Base-by-base conservation (phyloP, 306 rosid genomes). In the Luffa acutangula region DNA sequence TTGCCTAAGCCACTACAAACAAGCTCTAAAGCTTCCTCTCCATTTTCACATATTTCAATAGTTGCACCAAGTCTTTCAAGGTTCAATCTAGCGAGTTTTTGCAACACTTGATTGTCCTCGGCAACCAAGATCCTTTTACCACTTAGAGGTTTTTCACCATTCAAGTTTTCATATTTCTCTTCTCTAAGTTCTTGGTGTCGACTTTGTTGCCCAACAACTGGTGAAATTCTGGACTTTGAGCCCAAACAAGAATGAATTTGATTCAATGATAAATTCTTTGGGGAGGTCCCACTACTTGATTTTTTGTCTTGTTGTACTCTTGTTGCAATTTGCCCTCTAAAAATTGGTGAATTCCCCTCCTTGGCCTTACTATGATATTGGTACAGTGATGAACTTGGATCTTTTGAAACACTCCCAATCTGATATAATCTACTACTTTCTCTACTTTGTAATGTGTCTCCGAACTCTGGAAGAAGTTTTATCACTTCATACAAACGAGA, bases 401-500 rank as follows among this genome's bases (percentile, higher is more conserved):
- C 54, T 4, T 70, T 42, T 43, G 76, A 11, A 72, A 72, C 77
- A 48, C 9, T 72, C 21, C 10, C 77, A 46, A 3, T 13, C 59
- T 33, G 37, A 48, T 14, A 64, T 31, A 17, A 72, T 49, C 15
- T 85, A 20, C 5, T 14, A 7, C 36, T 66, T 7, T 76, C 51
- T 33, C 7, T 72, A 13, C 57, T 83, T 15, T 76, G 67, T 79
- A 78, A 74, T 63, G 53, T 65, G 41, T 92, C 92, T 11, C 89
- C 91, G 77, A 75, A 89, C 83, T 92, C 93, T 7, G 98, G 96
- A 86, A 94, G 92, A 83, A 88, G 86, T 81, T 76, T 80, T 21
- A 86, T 80, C 21, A 87, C 86, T 46, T 89, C 78, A 39, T 82
- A 81, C 66, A 92, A 76, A 39, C 91, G 84, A 57, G 79, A 76